phyloP scores from a whole-genome alignment of 2,329 filamentous ascomycete species.

The Parascedosporium putredinis region DNA sequence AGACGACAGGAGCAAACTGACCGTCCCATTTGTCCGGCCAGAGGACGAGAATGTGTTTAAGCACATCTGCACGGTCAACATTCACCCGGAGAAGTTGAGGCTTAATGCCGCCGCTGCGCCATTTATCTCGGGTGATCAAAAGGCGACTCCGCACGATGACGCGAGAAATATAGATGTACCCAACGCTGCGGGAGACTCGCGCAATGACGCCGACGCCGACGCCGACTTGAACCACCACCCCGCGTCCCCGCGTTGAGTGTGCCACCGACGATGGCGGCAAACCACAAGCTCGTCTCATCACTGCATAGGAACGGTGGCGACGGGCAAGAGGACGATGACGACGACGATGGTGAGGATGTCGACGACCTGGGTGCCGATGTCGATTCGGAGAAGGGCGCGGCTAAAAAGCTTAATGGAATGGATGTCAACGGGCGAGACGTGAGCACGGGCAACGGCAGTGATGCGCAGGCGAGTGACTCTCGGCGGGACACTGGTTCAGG shows the following conservation, averaged over 20 bases:
- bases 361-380: too few relatives aligned
- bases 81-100: conserved; percentile 44
- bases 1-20: conserved; percentile 75
- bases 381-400: conserved; percentile 6
- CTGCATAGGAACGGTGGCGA: too few relatives aligned
- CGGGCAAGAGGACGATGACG: conserved; percentile 3
- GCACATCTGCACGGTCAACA: conserved; percentile 54
- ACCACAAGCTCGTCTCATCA: neutral
- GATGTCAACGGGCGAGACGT: conserved; percentile 9
- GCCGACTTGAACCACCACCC: neutral
- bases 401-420: neutral
- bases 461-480: conserved; percentile 18
- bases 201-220: neutral
- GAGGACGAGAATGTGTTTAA: conserved; percentile 79
- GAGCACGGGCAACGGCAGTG: conserved; percentile 20
- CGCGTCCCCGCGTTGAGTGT: conserved; percentile 8
- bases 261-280: conserved; percentile 6
- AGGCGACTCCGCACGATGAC: conserved; percentile 9
- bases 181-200: conserved; percentile 17
- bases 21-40: conserved; percentile 83
- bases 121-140: conserved; percentile 28
- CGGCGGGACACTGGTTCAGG: conserved; percentile 40
- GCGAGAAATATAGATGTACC: conserved; percentile 20
- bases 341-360: neutral
- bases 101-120: conserved; percentile 37